These are phyloP conservation scores for Tricholoma hemisulphureum DNA, from an alignment of 768 basidiomycete genomes.

Conservation along the genomic window DNA sequence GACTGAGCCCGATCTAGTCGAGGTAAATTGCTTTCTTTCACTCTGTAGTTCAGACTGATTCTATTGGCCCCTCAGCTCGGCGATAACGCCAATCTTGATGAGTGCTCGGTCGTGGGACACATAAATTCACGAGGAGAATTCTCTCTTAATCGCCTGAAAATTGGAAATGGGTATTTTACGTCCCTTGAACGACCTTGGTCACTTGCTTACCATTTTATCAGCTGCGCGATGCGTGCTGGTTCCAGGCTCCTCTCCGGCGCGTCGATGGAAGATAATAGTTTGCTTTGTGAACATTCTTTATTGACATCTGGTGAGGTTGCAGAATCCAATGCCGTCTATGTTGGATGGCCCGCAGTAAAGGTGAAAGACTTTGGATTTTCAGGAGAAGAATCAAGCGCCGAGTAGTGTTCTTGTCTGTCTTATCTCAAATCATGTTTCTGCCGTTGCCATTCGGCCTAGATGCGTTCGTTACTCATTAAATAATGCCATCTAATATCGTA, in stretches of 20 bases:
- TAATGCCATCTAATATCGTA: no score
- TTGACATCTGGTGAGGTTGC: constrained; percentile 47
- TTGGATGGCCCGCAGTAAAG: constrained; percentile 42
- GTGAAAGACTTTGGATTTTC: neutral
- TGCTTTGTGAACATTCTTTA: constrained; percentile 49
- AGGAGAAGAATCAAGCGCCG: neutral
- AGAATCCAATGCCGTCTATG: constrained; percentile 37
- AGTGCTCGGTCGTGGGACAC: constrained; percentile 48
- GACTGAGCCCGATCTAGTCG: constrained; percentile 48
- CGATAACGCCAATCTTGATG: constrained; percentile 43
- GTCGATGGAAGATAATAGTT: constrained; percentile 48
- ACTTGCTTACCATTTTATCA: constrained; percentile 7
- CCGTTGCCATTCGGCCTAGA: no score
- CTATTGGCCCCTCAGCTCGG: constrained; percentile 30
- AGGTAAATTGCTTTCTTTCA: constrained; percentile 23
- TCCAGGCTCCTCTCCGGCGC: constrained; percentile 48
- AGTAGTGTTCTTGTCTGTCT: no score
- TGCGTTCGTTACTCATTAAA: no score
- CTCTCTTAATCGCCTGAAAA: constrained; percentile 40
- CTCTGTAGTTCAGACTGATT: neutral
- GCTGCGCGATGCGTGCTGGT: constrained; percentile 44
- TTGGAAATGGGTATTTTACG: constrained; percentile 34
- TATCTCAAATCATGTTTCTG: no score
- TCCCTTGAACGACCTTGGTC: neutral
- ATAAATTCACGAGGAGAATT: constrained; percentile 49